These are phyloP conservation scores for Ustilago shanxiensis DNA, from an alignment of 1,284 basidiomycete species.

Conservation along the genomic window DNA sequence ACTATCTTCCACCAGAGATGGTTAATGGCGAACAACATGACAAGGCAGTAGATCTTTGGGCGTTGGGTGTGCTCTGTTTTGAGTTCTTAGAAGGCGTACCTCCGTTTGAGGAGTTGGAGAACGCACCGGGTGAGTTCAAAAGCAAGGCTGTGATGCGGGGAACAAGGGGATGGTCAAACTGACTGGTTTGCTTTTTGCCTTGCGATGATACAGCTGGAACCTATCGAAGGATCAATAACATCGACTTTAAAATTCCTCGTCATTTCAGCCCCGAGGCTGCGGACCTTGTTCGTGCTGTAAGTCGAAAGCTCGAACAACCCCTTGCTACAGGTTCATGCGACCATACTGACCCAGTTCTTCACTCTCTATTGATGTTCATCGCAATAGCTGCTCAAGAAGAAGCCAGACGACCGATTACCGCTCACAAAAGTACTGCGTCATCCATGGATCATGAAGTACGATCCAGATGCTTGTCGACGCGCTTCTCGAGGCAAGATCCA, in stretches of 20 bases:
- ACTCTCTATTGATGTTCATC: not conserved
- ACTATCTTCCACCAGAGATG: conserved; percentile 99
- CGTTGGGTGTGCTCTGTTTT: conserved; percentile 92
- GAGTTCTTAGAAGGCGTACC: conserved; percentile 93
- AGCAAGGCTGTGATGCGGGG: conserved; percentile 59
- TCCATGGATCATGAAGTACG: conserved; percentile 91
- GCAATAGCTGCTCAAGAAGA: conserved; percentile 83
- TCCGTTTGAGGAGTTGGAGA: conserved; percentile 85
- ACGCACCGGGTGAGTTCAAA: conserved; percentile 73
- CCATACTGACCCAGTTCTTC: not conserved
- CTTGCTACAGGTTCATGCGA: not conserved
- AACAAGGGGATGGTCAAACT: conserved; percentile 71
- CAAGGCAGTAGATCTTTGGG: conserved; percentile 95
- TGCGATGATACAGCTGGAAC: conserved; percentile 36
- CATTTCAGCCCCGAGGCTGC: conserved; percentile 58
- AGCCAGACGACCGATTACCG: conserved; percentile 85
- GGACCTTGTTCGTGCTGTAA: conserved; percentile 57
- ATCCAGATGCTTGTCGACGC: conserved; percentile 62
- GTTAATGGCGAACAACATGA: conserved; percentile 88
- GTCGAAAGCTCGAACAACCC: too few relatives aligned
- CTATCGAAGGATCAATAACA: conserved; percentile 60
- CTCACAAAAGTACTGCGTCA: conserved; percentile 85
- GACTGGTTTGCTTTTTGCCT: not conserved
- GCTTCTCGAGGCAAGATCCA: conserved; percentile 51
- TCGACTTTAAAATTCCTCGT: conserved; percentile 61